Base-by-base conservation (phyloP, 768 basidiomycete species). In the Rhodotorula taiwanensis region DNA sequence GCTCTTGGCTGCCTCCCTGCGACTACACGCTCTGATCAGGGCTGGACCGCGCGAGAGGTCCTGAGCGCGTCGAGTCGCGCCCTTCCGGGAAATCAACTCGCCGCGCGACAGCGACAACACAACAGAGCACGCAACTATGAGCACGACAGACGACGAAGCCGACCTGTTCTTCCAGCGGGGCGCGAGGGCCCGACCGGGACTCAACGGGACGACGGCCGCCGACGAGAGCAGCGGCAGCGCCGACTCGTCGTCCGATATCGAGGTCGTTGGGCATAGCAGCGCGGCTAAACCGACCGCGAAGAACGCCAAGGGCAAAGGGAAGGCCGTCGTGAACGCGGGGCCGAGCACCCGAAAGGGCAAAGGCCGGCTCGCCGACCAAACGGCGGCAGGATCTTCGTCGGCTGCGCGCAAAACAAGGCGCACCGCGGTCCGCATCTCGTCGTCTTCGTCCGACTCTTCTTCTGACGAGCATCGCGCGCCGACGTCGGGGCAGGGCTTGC, bases 131-230 rank as follows among this genome's bases (percentile, higher is more conserved):
- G 36, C 16, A 10, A 39, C 36, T 39, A 39, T 59, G 52, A 41
- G 42, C 25, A 49, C 31, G 16, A 31, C 55, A 1, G 41, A 43
- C 45, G 56, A 54, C 39, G 51, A 50, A 16, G 20, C 36, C 11
- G 44, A 47, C n/a, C 11, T 15, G 27, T 47, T 61, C 60, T 54
- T 60, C 58, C 18, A 34, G 21, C 27, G n/a, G n/a, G n/a, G n/a
- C n/a, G n/a, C n/a, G n/a, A n/a, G n/a, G n/a, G n/a, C n/a, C n/a
- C n/a, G n/a, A n/a, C n/a, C n/a, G n/a, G n/a, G n/a, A n/a, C n/a
- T n/a, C n/a, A n/a, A n/a, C n/a, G n/a, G n/a, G n/a, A 18, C 47
- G 47, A 28, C 28, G 15, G 18, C n/a, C 48, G 21, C 28, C 47
- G n/a, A 23, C 44, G 44, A 45, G n/a, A 2, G n/a, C 44, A 4